Conservation (phyloP, 768 basidiomycete genomes). For the Amanita thiersii region DNA sequence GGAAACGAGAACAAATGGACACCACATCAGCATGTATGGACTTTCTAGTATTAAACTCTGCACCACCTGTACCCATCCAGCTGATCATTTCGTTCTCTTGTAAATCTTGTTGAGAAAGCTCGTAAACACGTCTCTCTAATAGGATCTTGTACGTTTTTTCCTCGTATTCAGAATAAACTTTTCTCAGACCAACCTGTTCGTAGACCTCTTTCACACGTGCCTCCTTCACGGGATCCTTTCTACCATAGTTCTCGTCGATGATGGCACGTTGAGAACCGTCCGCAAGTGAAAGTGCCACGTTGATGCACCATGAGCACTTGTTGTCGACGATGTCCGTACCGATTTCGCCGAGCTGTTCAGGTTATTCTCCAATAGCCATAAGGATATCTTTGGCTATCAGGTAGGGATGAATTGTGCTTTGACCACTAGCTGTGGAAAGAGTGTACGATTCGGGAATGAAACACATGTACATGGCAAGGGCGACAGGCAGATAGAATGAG, state of each 20-base stretch:
- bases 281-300: slow-evolving; percentile 64
- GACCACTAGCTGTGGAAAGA: slow-evolving; percentile 13
- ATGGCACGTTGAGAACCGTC: slow-evolving; percentile 46
- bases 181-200: slow-evolving; percentile 57
- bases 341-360: slow-evolving; percentile 91
- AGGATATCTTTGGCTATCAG: slow-evolving; percentile 73
- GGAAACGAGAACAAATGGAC: too few relatives aligned
- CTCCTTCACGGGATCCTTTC: slow-evolving; percentile 47
- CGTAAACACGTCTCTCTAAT: slow-evolving; percentile 66
- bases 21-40: too few relatives aligned
- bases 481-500: slow-evolving; percentile 98
- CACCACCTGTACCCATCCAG: too few relatives aligned
- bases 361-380: slow-evolving; percentile 91
- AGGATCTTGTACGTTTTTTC: slow-evolving; percentile 59
- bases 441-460: slow-evolving; percentile 47
- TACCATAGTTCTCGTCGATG: slow-evolving; percentile 47
- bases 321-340: slow-evolving; percentile 98
- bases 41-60: too few relatives aligned
- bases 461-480: slow-evolving; percentile 81
- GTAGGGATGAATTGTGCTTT: slow-evolving; percentile 47
- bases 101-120: slow-evolving; percentile 87
- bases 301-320: slow-evolving; percentile 97
- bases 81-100: slow-evolving; percentile 18
- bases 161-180: slow-evolving; percentile 74
- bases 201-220: slow-evolving; percentile 50